Base-by-base conservation (phyloP, 116 monocot species). In the Papilionanthe hybrid region DNA sequence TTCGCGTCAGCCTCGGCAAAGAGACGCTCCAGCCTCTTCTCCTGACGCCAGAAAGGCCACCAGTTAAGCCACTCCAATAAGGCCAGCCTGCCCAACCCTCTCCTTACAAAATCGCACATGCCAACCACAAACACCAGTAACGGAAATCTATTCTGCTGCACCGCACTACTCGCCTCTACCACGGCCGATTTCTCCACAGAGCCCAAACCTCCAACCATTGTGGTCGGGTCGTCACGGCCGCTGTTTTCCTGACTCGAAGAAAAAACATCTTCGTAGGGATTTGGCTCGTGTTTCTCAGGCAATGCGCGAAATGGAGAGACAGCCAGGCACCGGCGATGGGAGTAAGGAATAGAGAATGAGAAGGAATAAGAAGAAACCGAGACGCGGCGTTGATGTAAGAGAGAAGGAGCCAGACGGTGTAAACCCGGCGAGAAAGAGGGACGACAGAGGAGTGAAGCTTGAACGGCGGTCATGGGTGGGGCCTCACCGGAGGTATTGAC, bases 21-120 rank as follows among this genome's bases (percentile, higher is more conserved):
- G 28, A 99, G 86, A 57, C 75, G 81, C 81, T 93, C 87, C 77
- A 99, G 74, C 80, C 85, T 81, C 86, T 80, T 85, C 76, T 93
- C 91, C 82, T 91, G 85, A 72, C 82, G 69, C 94, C 90, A 91
- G 76, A 94, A 91, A 42, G 93, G 93, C 94, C 90, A 98, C 89
- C 87, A 88, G 50, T 90, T 85, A 67, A 92, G 42, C 91, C 91
- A 92, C 55, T 84, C 83, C 56, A 86, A 84, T 79, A 55, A 77
- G 71, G 66, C 53, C 84, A 90, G 32, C 77, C 23, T 73, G 57
- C 90, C 91, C 5, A 90, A 78, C 53, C 83, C 82, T 76, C 81
- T 88, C 87, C 80, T 86, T 11, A 86, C 81, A 30, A 78, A 78
- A 18, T 75, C 88, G 78, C 81, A 72, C n/a, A 81, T 53, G 29